A percentile compares a stretch with the other conserved stretches of the same genome.
Conservation (phyloP, 352 stramenopile species). For the Globisporangium radiosum region DNA sequence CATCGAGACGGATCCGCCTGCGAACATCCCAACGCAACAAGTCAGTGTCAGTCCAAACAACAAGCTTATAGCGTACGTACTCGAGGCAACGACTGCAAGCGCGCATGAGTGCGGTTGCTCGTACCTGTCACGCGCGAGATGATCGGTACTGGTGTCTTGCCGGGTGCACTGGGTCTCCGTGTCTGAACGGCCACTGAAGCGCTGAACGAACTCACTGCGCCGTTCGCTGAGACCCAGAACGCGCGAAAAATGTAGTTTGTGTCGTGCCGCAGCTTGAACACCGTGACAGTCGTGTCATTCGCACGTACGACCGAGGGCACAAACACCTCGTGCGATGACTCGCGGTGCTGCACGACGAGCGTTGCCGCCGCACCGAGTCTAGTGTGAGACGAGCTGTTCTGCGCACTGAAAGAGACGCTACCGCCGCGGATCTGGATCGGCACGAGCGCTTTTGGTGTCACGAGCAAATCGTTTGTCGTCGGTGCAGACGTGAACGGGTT, state of each 20-base stretch:
- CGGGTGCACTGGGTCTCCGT: conserved; percentile 13
- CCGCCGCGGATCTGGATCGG: conserved; percentile 17
- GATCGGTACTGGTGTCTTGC: conserved; percentile 30
- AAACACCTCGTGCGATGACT: conserved; percentile 17
- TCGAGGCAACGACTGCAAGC: background rate
- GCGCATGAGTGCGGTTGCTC: background rate
- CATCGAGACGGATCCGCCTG: conserved; percentile 30
- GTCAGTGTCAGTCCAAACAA: background rate
- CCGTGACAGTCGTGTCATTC: conserved; percentile 1
- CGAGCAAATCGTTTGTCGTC: background rate
- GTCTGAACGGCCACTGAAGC: conserved; percentile 24
- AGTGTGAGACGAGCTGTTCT: conserved; percentile 10
- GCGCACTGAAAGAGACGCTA: conserved; percentile 14
- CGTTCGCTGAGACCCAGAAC: conserved; percentile 14
- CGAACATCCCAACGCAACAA: background rate
- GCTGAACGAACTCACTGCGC: conserved; percentile 20
- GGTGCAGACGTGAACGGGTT: background rate
- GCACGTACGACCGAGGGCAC: conserved; percentile 9
- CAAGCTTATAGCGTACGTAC: too few relatives aligned
- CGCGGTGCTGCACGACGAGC: conserved; percentile 31
- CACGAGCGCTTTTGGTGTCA: conserved; percentile 3
- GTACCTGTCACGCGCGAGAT: conserved; percentile 36
- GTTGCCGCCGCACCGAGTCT: background rate
- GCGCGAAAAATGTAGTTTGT: conserved; percentile 43
- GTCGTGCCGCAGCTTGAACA: conserved; percentile 7